Conservation (phyloP, 1,284 basidiomycete genomes). For the Ustilago shanxiensis region DNA sequence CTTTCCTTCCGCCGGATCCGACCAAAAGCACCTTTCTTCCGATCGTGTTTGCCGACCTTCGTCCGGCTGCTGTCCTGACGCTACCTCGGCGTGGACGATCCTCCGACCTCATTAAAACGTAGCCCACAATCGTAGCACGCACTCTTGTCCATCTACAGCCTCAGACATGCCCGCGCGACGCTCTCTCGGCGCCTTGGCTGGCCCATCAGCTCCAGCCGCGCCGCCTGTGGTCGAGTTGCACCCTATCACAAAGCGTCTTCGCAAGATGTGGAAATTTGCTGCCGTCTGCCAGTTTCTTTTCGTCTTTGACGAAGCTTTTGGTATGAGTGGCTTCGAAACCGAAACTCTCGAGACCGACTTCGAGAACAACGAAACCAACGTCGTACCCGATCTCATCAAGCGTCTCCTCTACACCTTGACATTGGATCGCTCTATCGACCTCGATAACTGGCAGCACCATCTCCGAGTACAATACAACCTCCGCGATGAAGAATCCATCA, state of each 20-base stretch:
- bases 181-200: constrained; percentile 39
- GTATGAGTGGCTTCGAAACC: constrained; percentile 65
- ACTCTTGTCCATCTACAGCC: background rate
- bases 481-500: constrained; percentile 39
- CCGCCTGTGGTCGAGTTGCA: constrained; percentile 36
- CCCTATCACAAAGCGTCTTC: constrained; percentile 55
- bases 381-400: constrained; percentile 71
- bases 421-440: constrained; percentile 72
- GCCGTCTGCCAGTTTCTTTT: constrained; percentile 68
- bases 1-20: too few relatives aligned
- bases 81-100: background rate
- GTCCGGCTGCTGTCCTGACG: background rate
- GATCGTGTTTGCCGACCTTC: background rate
- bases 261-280: constrained; percentile 67
- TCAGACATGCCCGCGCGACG: constrained; percentile 36
- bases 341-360: constrained; percentile 72
- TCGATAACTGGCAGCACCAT: constrained; percentile 57
- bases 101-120: background rate
- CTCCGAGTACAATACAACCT: constrained; percentile 49
- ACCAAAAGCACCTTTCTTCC: too few relatives aligned
- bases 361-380: constrained; percentile 71
- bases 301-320: constrained; percentile 68
- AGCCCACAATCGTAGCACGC: background rate
- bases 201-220: constrained; percentile 31
- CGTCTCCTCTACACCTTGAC: constrained; percentile 73